phyloP scores from a whole-genome alignment of 169 alveolate genomes.

The Plasmodium inui region DNA sequence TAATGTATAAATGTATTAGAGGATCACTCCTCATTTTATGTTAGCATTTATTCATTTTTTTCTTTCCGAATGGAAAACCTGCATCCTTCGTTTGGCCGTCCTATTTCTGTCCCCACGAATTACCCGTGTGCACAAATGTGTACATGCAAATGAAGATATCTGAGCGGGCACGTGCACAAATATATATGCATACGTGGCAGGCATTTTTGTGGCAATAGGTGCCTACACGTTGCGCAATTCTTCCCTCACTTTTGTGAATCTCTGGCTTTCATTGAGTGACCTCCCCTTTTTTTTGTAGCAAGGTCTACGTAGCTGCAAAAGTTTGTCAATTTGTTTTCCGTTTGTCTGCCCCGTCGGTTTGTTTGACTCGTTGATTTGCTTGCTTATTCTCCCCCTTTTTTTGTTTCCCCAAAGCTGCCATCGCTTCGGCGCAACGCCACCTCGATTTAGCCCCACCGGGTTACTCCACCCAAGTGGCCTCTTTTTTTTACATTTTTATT shows the following conservation, averaged over 20 bases:
- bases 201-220: not conserved
- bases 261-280: not conserved
- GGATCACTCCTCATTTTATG: not conserved
- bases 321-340: not conserved
- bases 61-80: not conserved
- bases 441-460: not conserved
- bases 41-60: not conserved
- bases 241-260: not conserved
- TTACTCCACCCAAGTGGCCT: not conserved
- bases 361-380: not conserved
- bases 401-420: not conserved
- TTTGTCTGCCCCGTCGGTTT: not conserved
- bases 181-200: not conserved
- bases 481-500: not conserved
- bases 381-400: not conserved
- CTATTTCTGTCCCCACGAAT: not conserved
- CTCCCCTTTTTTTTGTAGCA: not conserved
- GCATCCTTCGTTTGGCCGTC: not conserved
- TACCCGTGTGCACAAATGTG: conserved; percentile 1
- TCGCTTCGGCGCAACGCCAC: not conserved
- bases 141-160: not conserved
- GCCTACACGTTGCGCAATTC: not conserved
- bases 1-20: not conserved
- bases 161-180: not conserved
- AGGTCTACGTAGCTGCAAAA: not conserved